These are phyloP conservation scores for Falciphora oryzae DNA, from an alignment of 2,329 filamentous ascomycete species.

Conservation along the genomic window DNA sequence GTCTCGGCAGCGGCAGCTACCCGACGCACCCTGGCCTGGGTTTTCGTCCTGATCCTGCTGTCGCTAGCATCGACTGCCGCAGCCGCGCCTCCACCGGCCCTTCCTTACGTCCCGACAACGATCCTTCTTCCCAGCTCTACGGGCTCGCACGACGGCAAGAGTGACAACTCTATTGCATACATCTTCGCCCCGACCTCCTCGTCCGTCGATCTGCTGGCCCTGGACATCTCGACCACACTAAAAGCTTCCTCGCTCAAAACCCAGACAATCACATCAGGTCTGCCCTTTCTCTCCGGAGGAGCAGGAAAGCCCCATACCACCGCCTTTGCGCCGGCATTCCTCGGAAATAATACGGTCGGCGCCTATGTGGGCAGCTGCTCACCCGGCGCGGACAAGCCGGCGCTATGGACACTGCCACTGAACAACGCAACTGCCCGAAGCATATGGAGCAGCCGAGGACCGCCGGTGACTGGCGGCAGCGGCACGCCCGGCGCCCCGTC, in stretches of 20 bases:
- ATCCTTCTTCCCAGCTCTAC: conserved; percentile 54
- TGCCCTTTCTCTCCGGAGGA: conserved; percentile 56
- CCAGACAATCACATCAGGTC: conserved; percentile 45
- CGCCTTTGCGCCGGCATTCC: conserved; percentile 63
- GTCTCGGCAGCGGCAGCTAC: conserved; percentile 8
- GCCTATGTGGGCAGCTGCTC: conserved; percentile 72
- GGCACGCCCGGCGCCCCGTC: conserved; percentile 31
- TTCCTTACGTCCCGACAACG: conserved; percentile 75
- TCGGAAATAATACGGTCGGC: conserved; percentile 62
- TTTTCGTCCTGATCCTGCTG: conserved; percentile 9
- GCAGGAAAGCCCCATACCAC: conserved; percentile 31
- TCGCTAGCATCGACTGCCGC: conserved; percentile 11
- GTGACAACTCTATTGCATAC: conserved; percentile 47
- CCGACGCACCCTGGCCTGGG: conserved; percentile 8
- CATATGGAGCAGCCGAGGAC: conserved; percentile 34
- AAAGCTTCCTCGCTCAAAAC: conserved; percentile 37
- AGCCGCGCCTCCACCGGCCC: conserved; percentile 33
- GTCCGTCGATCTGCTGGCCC: conserved; percentile 48
- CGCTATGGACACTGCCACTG: conserved; percentile 64
- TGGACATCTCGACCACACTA: conserved; percentile 59
- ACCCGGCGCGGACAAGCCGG: conserved; percentile 33
- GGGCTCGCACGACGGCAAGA: conserved; percentile 26
- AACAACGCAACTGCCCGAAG: conserved; percentile 26
- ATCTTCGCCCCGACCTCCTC: conserved; percentile 55
- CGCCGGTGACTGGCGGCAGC: conserved; percentile 4